Conservation (phyloP, 805 yeast genomes). For the Vanderwaltozyma polyspora region DNA sequence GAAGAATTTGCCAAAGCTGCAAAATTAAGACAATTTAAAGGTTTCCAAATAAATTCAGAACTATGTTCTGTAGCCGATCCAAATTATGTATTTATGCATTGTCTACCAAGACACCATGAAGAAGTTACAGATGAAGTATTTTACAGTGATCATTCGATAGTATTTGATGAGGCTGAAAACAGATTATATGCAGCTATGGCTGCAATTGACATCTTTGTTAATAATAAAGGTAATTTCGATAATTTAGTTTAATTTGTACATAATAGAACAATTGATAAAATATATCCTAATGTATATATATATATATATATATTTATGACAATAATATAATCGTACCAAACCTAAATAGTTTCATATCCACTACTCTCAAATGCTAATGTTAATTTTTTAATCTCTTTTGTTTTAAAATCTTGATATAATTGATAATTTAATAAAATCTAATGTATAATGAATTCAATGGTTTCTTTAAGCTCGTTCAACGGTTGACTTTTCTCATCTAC, state of each 20-base stretch:
- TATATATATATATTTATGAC: background rate
- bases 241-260: background rate
- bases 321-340: too few relatives aligned
- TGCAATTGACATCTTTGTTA: conserved; percentile 78
- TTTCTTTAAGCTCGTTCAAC: conserved; percentile 5
- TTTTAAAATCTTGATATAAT: too few relatives aligned
- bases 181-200: conserved; percentile 94
- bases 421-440: conserved; percentile 1
- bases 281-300: background rate
- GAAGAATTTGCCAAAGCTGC: conserved; percentile 69
- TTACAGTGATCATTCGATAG: conserved; percentile 72
- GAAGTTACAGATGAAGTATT: conserved; percentile 92
- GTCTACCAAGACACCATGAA: conserved; percentile 89
- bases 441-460: conserved; percentile 7
- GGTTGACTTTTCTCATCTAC: conserved; percentile 6
- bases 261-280: background rate
- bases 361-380: too few relatives aligned
- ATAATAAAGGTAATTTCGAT: conserved; percentile 59
- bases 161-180: conserved; percentile 93
- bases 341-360: too few relatives aligned
- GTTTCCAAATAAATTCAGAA: conserved; percentile 70
- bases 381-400: background rate
- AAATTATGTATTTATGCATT: conserved; percentile 91
- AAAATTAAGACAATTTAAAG: conserved; percentile 70
- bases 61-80: conserved; percentile 51